Conservation (phyloP, 306 rosid species). For the Echinosophora koreensis region DNA sequence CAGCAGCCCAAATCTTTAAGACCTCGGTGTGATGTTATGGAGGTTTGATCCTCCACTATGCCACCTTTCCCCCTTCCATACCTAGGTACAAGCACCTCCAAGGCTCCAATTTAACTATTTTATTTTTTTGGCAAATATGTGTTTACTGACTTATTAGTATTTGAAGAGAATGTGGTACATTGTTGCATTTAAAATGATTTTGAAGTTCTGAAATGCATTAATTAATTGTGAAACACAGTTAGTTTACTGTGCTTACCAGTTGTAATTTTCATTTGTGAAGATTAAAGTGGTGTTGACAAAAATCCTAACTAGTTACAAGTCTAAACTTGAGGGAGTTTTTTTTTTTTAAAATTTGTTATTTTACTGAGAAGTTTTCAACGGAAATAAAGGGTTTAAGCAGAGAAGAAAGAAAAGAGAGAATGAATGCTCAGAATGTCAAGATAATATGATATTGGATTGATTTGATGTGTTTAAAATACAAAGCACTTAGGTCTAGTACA, state of each 20-base stretch:
- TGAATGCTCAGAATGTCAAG: too few relatives aligned
- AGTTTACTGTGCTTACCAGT: conserved; percentile 1
- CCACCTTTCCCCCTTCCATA: neutral
- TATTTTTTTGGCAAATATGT: neutral
- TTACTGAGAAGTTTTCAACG: neutral
- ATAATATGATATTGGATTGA: too few relatives aligned
- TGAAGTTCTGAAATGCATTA: neutral
- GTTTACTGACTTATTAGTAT: neutral
- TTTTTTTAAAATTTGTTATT: neutral
- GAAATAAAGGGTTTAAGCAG: too few relatives aligned
- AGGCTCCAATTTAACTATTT: neutral
- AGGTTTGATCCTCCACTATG: neutral
- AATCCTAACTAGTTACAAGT: neutral
- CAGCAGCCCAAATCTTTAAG: neutral
- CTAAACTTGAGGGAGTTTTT: conserved; percentile 11
- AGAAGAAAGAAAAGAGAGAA: too few relatives aligned
- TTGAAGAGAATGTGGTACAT: neutral
- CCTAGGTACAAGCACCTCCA: neutral
- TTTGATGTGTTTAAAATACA: too few relatives aligned
- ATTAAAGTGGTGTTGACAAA: neutral
- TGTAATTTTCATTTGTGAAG: neutral
- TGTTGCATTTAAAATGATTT: neutral
- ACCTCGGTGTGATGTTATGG: conserved; percentile 13
- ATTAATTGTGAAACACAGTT: neutral
- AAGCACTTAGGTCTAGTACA: too few relatives aligned